These are phyloP conservation scores for Nevesoporus exiguus DNA, from an alignment of 768 basidiomycete genomes.

Conservation along the genomic window DNA sequence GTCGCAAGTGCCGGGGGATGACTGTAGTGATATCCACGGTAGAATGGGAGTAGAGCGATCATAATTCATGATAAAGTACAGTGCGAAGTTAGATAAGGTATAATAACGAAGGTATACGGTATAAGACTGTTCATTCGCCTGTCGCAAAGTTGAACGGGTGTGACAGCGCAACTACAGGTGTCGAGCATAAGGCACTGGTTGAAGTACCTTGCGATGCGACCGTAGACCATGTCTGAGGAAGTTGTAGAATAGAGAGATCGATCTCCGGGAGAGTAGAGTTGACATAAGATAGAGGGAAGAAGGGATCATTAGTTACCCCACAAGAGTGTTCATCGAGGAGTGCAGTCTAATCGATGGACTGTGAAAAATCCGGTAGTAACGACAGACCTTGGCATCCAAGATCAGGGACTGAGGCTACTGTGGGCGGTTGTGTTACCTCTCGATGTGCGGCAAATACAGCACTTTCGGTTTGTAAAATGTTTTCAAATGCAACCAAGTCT, in stretches of 20 bases:
- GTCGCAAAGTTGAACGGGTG: no score
- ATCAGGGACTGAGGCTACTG: background rate
- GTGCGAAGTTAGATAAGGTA: no score
- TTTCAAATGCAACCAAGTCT: background rate
- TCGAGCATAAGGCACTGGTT: background rate
- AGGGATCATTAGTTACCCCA: background rate
- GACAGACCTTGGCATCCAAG: background rate
- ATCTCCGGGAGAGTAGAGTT: background rate
- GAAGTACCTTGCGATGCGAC: background rate
- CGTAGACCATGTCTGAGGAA: background rate
- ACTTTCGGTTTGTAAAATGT: constrained; percentile 1
- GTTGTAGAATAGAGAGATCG: constrained; percentile 8
- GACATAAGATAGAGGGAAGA: background rate
- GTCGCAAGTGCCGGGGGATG: no score
- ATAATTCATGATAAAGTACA: no score
- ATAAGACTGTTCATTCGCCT: no score
- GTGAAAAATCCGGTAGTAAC: background rate
- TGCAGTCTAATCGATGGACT: constrained; percentile 11
- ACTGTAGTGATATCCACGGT: no score
- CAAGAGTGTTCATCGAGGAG: background rate
- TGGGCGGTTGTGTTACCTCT: background rate
- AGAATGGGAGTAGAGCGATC: no score
- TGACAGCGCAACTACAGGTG: background rate
- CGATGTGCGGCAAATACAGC: background rate
- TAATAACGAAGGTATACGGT: no score